Percentiles rank a stretch among this genome's conserved stretches.
phyloP scores from a whole-genome alignment of 768 basidiomycete species.

The Pulveroboletus sp. region DNA sequence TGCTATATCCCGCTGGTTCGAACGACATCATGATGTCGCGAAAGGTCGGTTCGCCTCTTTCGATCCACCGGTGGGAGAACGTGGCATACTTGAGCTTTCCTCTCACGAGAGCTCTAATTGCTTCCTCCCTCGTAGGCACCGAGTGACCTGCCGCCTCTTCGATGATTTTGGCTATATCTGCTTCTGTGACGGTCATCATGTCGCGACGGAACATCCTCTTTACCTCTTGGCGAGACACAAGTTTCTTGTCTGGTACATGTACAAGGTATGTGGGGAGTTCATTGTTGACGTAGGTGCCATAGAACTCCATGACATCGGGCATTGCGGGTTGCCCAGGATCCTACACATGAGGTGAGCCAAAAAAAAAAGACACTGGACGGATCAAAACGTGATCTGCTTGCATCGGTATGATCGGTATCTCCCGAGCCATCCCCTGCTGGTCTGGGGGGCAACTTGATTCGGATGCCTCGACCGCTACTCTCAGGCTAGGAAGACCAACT shows the following conservation, averaged over 20 bases:
- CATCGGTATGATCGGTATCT: conserved; percentile 2
- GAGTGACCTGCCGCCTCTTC: conserved; percentile 21
- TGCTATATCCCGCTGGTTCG: conserved; percentile 23
- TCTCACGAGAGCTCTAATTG: conserved; percentile 18
- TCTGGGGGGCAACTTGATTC: conserved; percentile 17
- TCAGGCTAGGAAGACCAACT: conserved; percentile 13
- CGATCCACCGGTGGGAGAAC: conserved; percentile 29
- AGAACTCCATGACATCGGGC: conserved; percentile 24
- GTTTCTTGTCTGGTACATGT: conserved; percentile 21
- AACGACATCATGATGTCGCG: conserved; percentile 29
- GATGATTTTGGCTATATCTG: conserved; percentile 14
- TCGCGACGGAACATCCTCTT: conserved; percentile 29
- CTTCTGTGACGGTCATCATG: conserved; percentile 23
- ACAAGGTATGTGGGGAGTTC: conserved; percentile 29
- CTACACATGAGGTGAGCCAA: conserved; percentile 9
- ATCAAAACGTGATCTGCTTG: background rate
- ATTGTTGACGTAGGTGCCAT: conserved; percentile 24
- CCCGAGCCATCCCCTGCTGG: conserved; percentile 1
- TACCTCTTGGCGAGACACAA: conserved; percentile 29
- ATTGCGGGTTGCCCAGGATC: conserved; percentile 12
- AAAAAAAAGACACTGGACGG: too few relatives aligned
- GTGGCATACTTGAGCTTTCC: conserved; percentile 26
- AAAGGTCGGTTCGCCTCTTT: conserved; percentile 27
- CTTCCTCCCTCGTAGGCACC: conserved; percentile 26
- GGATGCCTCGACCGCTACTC: conserved; percentile 21